These are phyloP conservation scores for Bolboschoenus planiculmis DNA, from an alignment of 176 grass and related monocot genomes.

Conservation along the genomic window DNA sequence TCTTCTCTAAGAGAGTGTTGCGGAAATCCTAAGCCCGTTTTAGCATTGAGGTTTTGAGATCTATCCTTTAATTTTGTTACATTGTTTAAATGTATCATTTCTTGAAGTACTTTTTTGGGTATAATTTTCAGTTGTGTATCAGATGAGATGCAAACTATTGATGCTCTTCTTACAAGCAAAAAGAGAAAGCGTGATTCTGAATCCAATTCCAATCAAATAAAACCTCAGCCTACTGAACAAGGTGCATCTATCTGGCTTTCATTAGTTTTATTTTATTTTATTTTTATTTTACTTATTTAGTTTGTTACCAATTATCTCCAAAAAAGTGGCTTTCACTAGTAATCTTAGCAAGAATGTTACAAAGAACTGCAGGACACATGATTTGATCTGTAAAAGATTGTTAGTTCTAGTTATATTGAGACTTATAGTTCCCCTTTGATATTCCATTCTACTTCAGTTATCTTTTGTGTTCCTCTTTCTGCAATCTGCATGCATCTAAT, in stretches of 20 bases:
- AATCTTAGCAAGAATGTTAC: not conserved
- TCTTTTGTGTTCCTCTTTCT: not conserved
- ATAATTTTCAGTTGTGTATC: conserved; percentile 50
- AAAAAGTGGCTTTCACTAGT: not conserved
- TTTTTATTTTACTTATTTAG: not conserved
- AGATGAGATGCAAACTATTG: conserved; percentile 85
- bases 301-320: not conserved
- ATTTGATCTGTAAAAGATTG: not conserved
- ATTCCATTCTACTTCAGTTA: not conserved
- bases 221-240: conserved; percentile 31
- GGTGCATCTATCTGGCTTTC: conserved; percentile 22
- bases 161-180: conserved; percentile 86
- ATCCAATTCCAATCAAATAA: conserved; percentile 21
- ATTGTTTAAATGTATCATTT: not conserved
- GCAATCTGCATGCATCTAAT: not conserved
- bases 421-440: not conserved
- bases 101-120: conserved; percentile 20
- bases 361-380: not conserved
- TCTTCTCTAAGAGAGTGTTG: conserved; percentile 63
- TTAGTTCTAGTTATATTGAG: not conserved
- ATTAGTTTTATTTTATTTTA: not conserved
- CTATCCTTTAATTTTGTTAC: not conserved
- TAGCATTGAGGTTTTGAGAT: conserved; percentile 74
- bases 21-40: conserved; percentile 84
- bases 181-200: conserved; percentile 56